Evolutionary conservation across 1,284 basidiomycete species (phyloP).

Genomic region (Coniferiporia weirii): DNA sequence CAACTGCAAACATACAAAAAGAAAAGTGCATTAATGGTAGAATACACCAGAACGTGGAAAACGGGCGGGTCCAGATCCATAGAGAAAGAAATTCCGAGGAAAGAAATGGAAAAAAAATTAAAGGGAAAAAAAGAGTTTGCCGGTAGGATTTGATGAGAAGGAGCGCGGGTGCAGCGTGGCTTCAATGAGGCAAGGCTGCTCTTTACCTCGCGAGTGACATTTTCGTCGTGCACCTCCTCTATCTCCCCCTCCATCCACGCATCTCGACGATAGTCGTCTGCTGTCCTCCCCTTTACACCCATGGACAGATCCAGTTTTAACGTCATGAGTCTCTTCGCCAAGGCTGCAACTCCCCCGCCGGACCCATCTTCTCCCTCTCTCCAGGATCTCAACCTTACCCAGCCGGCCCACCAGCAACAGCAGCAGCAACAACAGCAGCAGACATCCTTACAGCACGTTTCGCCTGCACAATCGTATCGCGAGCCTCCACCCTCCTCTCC

Average conservation of each 20-base stretch:
- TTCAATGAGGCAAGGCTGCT: background rate
- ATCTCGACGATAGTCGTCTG: constrained; percentile 15
- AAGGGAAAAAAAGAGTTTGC: background rate
- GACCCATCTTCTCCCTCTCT: background rate
- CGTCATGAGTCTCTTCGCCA: constrained; percentile 52
- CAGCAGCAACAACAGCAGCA: constrained; percentile 26
- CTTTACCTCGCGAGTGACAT: background rate
- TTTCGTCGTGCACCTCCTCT: background rate
- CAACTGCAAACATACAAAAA: background rate
- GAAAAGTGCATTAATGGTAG: background rate
- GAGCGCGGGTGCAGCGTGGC: background rate
- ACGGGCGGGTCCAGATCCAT: background rate
- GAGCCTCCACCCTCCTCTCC: constrained; percentile 32
- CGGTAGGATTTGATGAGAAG: background rate
- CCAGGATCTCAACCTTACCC: constrained; percentile 20
- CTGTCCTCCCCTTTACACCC: constrained; percentile 22
- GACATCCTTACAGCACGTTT: constrained; percentile 28
- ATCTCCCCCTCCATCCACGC: constrained; percentile 8
- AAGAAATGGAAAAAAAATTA: background rate
- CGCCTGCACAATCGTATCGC: constrained; percentile 31
- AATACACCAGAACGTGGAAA: background rate
- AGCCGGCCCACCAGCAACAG: constrained; percentile 33
- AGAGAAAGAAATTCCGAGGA: background rate
- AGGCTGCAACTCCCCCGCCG: constrained; percentile 49
- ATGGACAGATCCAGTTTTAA: constrained; percentile 29